Evolutionary conservation across 768 basidiomycete species (phyloP), one percentile per base, ranked within the genome.

Genomic region (Boletus barrowsii): DNA sequence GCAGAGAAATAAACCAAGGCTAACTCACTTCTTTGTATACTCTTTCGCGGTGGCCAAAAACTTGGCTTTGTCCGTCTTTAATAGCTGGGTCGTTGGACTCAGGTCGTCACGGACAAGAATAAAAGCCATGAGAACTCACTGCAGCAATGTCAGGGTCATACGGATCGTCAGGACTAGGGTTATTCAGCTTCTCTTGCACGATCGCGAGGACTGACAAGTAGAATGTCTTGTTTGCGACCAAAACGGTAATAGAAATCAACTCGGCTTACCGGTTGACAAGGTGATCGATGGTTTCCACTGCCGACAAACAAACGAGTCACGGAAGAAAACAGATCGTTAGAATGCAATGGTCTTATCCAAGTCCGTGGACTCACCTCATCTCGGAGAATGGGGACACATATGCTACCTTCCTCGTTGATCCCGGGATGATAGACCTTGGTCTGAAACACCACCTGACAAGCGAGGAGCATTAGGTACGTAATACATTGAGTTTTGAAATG

Each of bases 341-440:
- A 24, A 42, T 15, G 33, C 47, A 29, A 51, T 22, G n/a, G 15
- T 8, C 4, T 30, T 10, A 36, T 10, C 11, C 18, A 48, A 53
- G 17, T 33, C 42, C 35, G 14, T 44, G 42, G 59, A 43, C 86
- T 49, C 58, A 88, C 90, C 75, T 92, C 88, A 68, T 93, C 91
- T 62, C 88, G 82, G 48, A 93, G 78, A 44, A 93, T 79, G 33
- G 90, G 87, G 32, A 93, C 83, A 66, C 91, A 93, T 53, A 93
- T 93, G 22, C 81, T 77, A 33, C 91, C 91, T 66, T 93, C 90
- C 53, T 93, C 91, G 58, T 93, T 91, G 68, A 93, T 88, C 36
- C 92, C 91, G 26, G 91, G 91, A 69, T 93, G 91, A 67, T 93
- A 93, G 43, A 93, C 87, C 79, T 85, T 92, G 51, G 91, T 93